These are phyloP conservation scores for Backusella sp. DNA, from an alignment of 192 early-diverging fungal genomes.

Conservation along the genomic window DNA sequence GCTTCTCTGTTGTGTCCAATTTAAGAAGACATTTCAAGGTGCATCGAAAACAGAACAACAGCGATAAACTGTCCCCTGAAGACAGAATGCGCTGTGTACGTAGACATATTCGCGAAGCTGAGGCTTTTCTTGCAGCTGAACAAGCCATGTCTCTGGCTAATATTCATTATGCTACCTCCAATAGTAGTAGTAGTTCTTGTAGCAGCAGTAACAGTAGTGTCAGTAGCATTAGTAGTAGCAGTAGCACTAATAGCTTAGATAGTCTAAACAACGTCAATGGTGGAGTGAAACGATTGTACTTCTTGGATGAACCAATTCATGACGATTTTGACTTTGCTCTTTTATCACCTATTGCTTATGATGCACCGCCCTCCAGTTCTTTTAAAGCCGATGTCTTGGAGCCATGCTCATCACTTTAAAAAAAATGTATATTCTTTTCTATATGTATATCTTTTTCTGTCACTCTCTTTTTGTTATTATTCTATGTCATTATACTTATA, in stretches of 20 bases:
- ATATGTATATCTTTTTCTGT: not conserved
- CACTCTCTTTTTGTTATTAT: not conserved
- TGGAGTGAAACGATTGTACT: not conserved
- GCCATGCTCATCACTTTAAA: not conserved
- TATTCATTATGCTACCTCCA: not conserved
- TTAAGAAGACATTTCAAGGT: conserved; percentile 57
- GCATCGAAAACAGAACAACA: conserved; percentile 23
- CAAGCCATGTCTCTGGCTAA: not conserved
- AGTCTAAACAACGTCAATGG: not conserved
- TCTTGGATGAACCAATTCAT: not conserved
- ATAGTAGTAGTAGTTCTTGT: not conserved
- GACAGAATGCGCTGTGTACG: conserved; percentile 8
- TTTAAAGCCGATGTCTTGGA: not conserved
- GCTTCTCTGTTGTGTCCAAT: conserved; percentile 65
- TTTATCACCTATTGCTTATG: not conserved
- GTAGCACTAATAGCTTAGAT: not conserved
- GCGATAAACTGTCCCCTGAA: conserved; percentile 8
- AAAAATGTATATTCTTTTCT: not conserved
- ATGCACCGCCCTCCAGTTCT: not conserved
- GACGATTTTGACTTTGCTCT: not conserved
- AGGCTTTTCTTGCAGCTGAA: not conserved
- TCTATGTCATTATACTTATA: not conserved
- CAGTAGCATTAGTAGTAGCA: not conserved
- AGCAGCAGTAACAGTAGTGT: not conserved
- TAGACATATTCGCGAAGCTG: not conserved